Evolutionary conservation across 192 early-diverging fungal genomes (phyloP).

Genomic region (Coemansia sp.): DNA sequence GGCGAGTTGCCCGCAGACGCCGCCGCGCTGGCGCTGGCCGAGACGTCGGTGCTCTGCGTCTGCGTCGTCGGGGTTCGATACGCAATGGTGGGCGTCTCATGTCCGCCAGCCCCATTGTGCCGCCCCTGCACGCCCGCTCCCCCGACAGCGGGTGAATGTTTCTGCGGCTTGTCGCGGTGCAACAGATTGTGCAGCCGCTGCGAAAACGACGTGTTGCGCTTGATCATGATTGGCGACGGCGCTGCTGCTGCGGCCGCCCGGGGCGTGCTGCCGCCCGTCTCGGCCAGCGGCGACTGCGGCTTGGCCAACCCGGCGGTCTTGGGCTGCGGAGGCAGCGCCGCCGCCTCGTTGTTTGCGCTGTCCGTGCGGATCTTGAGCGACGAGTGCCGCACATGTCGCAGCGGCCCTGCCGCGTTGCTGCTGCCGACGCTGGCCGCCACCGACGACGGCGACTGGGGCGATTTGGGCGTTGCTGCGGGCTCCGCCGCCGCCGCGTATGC

Average conservation of each 20-base stretch:
- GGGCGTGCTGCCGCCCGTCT: conserved; percentile 8
- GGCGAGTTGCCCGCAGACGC: conserved; percentile 27
- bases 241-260: conserved; percentile 3
- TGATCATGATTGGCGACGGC: conserved; percentile 36
- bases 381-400: conserved; percentile 16
- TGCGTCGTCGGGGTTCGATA: conserved; percentile 45
- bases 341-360: conserved; percentile 18
- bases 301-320: conserved; percentile 29
- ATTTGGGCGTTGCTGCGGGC: neutral
- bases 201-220: conserved; percentile 50
- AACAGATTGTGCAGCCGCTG: conserved; percentile 50
- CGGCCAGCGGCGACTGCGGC: conserved; percentile 18
- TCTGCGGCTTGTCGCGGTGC: conserved; percentile 41
- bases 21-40: conserved; percentile 22
- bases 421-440: neutral
- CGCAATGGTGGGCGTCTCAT: conserved; percentile 43
- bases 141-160: conserved; percentile 14
- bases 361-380: conserved; percentile 39
- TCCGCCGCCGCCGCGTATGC: neutral
- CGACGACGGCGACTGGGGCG: neutral
- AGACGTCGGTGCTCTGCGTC: conserved; percentile 29
- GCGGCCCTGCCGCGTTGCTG: conserved; percentile 1
- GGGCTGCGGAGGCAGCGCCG: conserved; percentile 28
- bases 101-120: conserved; percentile 7
- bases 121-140: conserved; percentile 12